Conservation (phyloP, 768 basidiomycete genomes). For the Tylopilus cervinicoccineus region DNA sequence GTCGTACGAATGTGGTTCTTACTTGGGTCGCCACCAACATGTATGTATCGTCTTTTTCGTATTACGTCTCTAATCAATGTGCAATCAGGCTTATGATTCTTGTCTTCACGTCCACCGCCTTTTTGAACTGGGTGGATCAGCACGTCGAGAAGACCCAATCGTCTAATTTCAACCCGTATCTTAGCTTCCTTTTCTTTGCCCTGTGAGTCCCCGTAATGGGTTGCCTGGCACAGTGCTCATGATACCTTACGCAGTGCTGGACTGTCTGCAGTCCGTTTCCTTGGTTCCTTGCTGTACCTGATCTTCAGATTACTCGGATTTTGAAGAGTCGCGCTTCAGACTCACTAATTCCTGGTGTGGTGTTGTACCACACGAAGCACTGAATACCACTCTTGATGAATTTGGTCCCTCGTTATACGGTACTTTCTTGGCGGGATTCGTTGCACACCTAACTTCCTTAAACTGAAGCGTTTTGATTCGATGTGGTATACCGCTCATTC, state of each 20-base stretch:
- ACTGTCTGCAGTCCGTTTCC: constrained; percentile 76
- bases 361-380: constrained; percentile 6
- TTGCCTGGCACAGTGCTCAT: background rate
- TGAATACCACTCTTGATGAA: background rate
- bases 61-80: background rate
- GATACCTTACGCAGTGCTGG: constrained; percentile 50
- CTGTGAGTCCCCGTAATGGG: constrained; percentile 36
- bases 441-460: constrained; percentile 6
- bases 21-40: constrained; percentile 86
- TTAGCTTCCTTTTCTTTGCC: constrained; percentile 73
- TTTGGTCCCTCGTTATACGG: constrained; percentile 1
- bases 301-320: constrained; percentile 68
- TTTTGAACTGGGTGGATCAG: constrained; percentile 64
- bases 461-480: background rate
- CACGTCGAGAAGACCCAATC: constrained; percentile 49
- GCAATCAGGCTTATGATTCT: constrained; percentile 58
- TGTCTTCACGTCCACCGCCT: constrained; percentile 72
- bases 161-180: constrained; percentile 82
- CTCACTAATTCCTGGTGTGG: background rate
- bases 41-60: constrained; percentile 35
- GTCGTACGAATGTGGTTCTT: constrained; percentile 79
- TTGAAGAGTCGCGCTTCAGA: constrained; percentile 27
- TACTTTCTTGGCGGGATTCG: background rate
- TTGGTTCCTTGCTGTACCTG: constrained; percentile 75
- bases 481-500: background rate